Evolutionary conservation across 23 red algal species (phyloP), one percentile per base, ranked within the genome.

Genomic region (Gracilaria vermiculophylla): DNA sequence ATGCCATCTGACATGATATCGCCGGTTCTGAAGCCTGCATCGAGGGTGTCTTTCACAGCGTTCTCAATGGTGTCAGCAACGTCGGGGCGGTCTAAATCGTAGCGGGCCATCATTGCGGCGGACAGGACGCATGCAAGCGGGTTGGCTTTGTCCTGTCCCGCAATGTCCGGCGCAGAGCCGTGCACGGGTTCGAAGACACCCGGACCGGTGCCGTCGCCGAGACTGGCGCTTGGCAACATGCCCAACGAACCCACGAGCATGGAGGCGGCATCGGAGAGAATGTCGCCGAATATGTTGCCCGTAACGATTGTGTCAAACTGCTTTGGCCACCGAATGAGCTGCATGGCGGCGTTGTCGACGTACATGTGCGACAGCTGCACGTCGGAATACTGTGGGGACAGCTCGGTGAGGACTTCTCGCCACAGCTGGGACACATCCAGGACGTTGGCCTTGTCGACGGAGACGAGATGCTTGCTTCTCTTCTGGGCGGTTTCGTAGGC

Each of bases 111-210:
- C 96, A 98, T 92, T 13, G 96, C 91, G 19, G 85, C 96, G 19
- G 96, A 98, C 36, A 98, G 60, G 1, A 98, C 90, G 54, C 87
- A 92, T 51, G 96, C 96, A 0, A 95, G 27, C 47, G 96, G 96
- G 70, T 98, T 98, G 64, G 96, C 96, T 56, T 82, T 92, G 55
- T 98, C 88, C 87, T 92, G 71, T 27, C 96, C 96, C 12, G 96
- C 96, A 77, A 98, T 98, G 88, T 98, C 96, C 8, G 96, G 96
- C 24, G 96, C 96, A 44, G 96, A 98, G 20, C 95, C 96, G 74
- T 98, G 96, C 11, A 98, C 90, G 17, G 96, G 96, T 81, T 98
- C 96, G 77, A 92, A 98, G 10, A 98, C 70, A 27, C 91, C 96
- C 19, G 96, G 96, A 32, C 78, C 83, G 19, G 88, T 78, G 6